These are phyloP conservation scores for Boletus sp. DNA, from an alignment of 768 basidiomycete species.

Conservation along the genomic window DNA sequence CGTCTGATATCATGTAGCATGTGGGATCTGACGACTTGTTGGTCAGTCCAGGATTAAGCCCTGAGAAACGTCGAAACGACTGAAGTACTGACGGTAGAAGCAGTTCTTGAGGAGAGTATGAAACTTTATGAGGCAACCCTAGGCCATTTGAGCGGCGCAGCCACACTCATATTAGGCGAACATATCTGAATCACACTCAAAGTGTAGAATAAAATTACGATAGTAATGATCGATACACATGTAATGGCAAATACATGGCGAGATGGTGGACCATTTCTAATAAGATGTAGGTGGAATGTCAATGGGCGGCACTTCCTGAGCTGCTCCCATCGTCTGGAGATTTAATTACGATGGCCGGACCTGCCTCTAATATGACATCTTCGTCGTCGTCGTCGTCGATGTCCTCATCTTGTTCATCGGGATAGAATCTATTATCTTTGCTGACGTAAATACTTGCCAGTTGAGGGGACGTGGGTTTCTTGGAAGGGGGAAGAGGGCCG, in stretches of 20 bases:
- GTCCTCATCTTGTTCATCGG: conserved; percentile 50
- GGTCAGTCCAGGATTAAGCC: neutral
- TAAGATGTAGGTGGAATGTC: conserved; percentile 11
- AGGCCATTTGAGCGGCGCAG: neutral
- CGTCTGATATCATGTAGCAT: conserved; percentile 33
- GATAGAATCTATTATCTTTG: conserved; percentile 39
- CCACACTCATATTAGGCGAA: neutral
- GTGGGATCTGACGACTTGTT: conserved; percentile 5
- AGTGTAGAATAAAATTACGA: neutral
- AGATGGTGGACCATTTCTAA: conserved; percentile 8
- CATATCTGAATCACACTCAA: neutral
- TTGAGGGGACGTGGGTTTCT: conserved; percentile 39
- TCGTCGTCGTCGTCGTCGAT: conserved; percentile 63
- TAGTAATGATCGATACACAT: conserved; percentile 11
- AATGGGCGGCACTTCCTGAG: conserved; percentile 24
- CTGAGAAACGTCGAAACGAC: neutral
- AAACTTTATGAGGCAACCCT: neutral
- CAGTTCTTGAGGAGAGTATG: neutral
- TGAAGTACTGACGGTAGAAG: conserved; percentile 3
- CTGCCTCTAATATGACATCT: conserved; percentile 69
- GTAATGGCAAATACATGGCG: conserved; percentile 15
- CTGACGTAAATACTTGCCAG: conserved; percentile 33
- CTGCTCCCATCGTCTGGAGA: conserved; percentile 20
- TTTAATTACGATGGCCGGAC: conserved; percentile 58
- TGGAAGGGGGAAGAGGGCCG: conserved; percentile 48